Percentiles rank a stretch among this genome's conserved stretches.
These are phyloP conservation scores for Gracilaria domingensis DNA, from an alignment of 23 red algal genomes.

Conservation along the genomic window DNA sequence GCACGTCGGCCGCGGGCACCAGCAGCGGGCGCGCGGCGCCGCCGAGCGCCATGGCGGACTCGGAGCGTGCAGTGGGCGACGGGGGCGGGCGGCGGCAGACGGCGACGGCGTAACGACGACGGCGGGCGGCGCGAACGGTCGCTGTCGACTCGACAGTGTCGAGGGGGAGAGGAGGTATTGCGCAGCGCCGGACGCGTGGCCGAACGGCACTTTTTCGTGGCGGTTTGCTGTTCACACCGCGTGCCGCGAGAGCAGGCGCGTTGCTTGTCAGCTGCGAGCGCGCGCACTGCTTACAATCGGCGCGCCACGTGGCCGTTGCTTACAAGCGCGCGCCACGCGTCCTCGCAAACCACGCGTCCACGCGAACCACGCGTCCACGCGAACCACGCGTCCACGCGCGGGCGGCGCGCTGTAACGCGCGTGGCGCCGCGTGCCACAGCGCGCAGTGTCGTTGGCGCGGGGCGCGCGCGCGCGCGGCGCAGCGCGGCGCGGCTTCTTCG, in stretches of 20 bases:
- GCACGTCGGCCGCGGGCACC: slow-evolving; percentile 67
- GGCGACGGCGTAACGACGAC: neutral
- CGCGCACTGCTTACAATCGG: too few relatives aligned
- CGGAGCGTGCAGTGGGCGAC: neutral
- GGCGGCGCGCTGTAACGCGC: too few relatives aligned
- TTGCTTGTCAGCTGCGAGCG: too few relatives aligned
- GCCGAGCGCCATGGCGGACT: slow-evolving; percentile 39
- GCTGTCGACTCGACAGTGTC: too few relatives aligned
- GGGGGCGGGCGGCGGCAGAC: neutral
- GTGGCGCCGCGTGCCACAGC: too few relatives aligned
- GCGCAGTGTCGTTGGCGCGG: too few relatives aligned
- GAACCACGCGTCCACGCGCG: neutral
- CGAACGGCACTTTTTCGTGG: neutral
- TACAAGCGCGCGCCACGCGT: too few relatives aligned
- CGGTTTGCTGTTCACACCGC: neutral
- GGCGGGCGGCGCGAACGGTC: too few relatives aligned
- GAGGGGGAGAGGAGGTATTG: too few relatives aligned
- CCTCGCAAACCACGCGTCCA: neutral
- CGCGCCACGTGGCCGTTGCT: neutral
- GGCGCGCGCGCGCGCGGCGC: too few relatives aligned
- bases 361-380: neutral
- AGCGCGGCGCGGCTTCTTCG: neutral
- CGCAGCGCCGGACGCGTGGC: slow-evolving; percentile 8
- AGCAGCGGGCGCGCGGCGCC: slow-evolving; percentile 52
- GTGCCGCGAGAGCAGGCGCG: too few relatives aligned